These are phyloP conservation scores for Monosporozyma servazzii DNA, from an alignment of 805 yeast genomes.

Conservation along the genomic window DNA sequence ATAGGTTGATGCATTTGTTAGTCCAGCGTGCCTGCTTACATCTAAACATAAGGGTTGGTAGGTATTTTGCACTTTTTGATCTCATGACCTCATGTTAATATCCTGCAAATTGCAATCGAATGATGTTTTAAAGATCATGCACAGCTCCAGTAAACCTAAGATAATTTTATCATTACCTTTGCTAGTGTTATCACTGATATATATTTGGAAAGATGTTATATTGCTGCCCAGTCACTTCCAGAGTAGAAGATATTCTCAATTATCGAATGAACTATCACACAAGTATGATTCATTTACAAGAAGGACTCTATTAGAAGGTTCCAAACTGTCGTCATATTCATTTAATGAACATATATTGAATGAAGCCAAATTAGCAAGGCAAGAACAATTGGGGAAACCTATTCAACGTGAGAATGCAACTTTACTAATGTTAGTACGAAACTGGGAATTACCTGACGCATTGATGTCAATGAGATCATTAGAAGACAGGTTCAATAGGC, in stretches of 20 bases:
- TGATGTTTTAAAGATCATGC: background rate
- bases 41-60: background rate
- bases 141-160: background rate
- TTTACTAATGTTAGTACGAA: conserved; percentile 77
- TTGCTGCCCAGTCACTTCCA: background rate
- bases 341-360: conserved; percentile 6
- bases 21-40: too few relatives aligned
- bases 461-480: conserved; percentile 64
- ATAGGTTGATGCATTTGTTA: too few relatives aligned
- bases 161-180: background rate
- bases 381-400: background rate
- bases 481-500: conserved; percentile 63
- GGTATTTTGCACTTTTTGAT: background rate
- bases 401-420: conserved; percentile 52
- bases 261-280: conserved; percentile 10
- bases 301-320: conserved; percentile 5
- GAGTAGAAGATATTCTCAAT: background rate
- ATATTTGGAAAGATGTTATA: background rate
- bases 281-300: conserved; percentile 13
- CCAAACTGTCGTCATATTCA: conserved; percentile 23
- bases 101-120: background rate
- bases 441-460: conserved; percentile 69
- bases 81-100: background rate
- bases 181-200: background rate
- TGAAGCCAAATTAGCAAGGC: background rate